Percentiles rank a stretch among this genome's conserved stretches.
phyloP scores from a whole-genome alignment of 441 rosid genomes.

The Manihot esculenta region DNA sequence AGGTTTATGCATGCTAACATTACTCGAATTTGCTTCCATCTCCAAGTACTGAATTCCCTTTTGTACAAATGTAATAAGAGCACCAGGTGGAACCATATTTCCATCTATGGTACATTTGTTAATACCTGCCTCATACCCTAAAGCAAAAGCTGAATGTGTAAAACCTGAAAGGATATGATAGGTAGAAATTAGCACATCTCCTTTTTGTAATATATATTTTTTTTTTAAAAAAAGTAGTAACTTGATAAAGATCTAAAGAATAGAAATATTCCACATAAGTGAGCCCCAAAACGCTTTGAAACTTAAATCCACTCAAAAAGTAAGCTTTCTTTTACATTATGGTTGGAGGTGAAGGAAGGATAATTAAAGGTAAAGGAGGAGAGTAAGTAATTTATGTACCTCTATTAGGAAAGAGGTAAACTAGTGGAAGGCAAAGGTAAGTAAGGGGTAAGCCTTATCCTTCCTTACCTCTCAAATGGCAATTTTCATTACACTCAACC shows the following conservation, averaged over 20 bases:
- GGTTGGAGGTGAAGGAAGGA: too few species aligned
- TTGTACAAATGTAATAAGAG: slow-evolving; percentile 85
- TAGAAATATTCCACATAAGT: not conserved
- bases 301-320: not conserved
- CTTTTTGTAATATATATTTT: not conserved
- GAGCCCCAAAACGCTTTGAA: not conserved
- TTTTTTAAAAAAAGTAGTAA: not conserved
- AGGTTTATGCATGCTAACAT: slow-evolving; percentile 51
- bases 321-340: not conserved
- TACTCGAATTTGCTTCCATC: slow-evolving; percentile 96
- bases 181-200: slow-evolving; percentile 13
- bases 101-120: slow-evolving; percentile 89
- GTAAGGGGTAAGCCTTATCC: too few species aligned
- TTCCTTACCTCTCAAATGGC: too few species aligned
- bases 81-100: slow-evolving; percentile 94
- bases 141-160: slow-evolving; percentile 82
- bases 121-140: slow-evolving; percentile 96
- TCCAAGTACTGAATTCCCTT: slow-evolving; percentile 96
- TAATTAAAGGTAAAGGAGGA: too few species aligned
- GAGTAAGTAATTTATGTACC: too few species aligned
- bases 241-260: slow-evolving; percentile 3
- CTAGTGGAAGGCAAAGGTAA: too few species aligned
- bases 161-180: slow-evolving; percentile 55
- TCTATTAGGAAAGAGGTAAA: too few species aligned
- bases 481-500: too few species aligned